Evolutionary conservation across 768 basidiomycete species (phyloP).

Genomic region (Suillus fuscotomentosus): DNA sequence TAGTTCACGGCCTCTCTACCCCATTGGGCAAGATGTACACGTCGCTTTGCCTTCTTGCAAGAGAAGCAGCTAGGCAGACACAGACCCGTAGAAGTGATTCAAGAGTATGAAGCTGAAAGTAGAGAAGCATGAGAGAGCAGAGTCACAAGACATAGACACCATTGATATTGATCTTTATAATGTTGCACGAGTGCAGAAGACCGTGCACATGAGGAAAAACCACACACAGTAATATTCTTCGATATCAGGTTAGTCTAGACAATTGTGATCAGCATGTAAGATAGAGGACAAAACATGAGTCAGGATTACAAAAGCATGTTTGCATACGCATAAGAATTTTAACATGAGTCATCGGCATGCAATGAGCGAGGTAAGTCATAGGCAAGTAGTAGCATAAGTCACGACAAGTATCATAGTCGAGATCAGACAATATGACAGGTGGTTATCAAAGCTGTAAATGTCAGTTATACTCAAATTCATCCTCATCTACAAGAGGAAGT

Average conservation of each 20-base stretch:
- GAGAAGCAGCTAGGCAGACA: too few species aligned
- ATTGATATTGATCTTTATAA: too few species aligned
- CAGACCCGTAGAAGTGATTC: too few species aligned
- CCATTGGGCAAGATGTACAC: too few species aligned
- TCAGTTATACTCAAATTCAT: conserved; percentile 1
- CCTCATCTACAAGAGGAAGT: neutral
- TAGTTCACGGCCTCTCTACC: too few species aligned
- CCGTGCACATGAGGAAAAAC: too few species aligned
- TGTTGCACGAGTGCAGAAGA: too few species aligned
- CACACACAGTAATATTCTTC: neutral
- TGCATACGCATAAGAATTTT: neutral
- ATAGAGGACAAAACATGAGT: neutral
- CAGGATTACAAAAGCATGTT: neutral
- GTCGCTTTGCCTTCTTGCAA: too few species aligned
- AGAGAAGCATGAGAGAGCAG: too few species aligned
- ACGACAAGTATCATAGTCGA: neutral
- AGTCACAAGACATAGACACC: too few species aligned
- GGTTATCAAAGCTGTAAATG: neutral
- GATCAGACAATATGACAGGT: neutral
- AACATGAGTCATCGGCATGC: neutral
- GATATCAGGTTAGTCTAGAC: neutral
- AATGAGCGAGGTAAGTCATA: too few species aligned
- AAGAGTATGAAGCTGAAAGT: too few species aligned
- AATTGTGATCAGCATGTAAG: neutral
- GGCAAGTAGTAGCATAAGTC: neutral